phyloP scores from a whole-genome alignment of 108 stramenopile genomes.

The Pseudonitzschia pungens region DNA sequence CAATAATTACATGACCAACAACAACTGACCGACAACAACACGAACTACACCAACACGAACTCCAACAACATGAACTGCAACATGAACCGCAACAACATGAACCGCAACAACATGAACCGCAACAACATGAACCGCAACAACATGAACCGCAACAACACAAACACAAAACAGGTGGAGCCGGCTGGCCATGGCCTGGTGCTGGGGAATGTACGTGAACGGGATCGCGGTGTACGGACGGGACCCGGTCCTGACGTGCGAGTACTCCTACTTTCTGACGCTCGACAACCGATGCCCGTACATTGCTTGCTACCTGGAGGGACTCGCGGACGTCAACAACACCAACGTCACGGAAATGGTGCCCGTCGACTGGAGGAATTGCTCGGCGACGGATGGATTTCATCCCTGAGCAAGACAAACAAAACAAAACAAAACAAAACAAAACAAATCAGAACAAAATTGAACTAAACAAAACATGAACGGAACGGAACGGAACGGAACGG shows the following conservation, averaged over 20 bases:
- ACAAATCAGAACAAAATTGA: background rate
- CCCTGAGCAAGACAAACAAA: background rate
- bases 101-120: no score
- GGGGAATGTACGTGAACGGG: conserved; percentile 67
- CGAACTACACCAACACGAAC: no score
- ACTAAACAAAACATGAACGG: no score
- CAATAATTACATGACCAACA: no score
- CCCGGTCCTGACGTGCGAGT: conserved; percentile 70
- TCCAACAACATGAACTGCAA: no score
- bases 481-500: no score
- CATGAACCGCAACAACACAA: no score
- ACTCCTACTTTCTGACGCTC: conserved; percentile 51
- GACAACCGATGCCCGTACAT: conserved; percentile 57
- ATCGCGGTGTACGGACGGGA: conserved; percentile 78
- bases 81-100: no score
- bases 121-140: no score
- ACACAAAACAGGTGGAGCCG: conserved; percentile 32
- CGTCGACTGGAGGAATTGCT: conserved; percentile 50
- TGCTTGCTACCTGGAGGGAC: conserved; percentile 54
- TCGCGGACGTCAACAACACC: conserved; percentile 31
- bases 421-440: background rate
- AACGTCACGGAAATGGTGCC: conserved; percentile 25
- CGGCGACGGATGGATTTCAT: background rate
- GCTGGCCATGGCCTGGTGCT: conserved; percentile 54
- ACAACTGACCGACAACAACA: no score